Evolutionary conservation across 345 rosid species (phyloP).

Genomic region (Moringa oleifera): DNA sequence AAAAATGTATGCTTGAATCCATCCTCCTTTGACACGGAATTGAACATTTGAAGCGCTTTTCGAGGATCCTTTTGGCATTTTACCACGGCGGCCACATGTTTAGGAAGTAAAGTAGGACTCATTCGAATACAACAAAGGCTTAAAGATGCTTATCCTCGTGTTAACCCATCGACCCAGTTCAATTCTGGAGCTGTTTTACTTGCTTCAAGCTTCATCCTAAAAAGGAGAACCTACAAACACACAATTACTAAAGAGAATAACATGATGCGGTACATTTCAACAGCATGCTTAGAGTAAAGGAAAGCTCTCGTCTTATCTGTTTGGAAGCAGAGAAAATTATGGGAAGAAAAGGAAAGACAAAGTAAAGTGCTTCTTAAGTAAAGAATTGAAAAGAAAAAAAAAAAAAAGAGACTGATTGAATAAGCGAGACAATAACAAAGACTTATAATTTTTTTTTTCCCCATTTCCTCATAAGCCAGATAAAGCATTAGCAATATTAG

Average conservation of each 20-base stretch:
- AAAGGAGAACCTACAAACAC: constrained; percentile 3
- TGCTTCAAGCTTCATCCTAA: constrained; percentile 20
- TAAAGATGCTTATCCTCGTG: constrained; percentile 7
- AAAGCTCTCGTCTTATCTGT: background rate
- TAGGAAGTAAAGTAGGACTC: constrained; percentile 61
- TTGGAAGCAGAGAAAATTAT: constrained; percentile 1
- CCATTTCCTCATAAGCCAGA: background rate
- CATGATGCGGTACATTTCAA: background rate
- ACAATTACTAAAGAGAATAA: constrained; percentile 7
- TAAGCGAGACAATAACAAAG: no score
- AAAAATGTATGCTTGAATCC: constrained; percentile 65
- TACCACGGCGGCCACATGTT: constrained; percentile 71
- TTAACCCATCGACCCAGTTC: constrained; percentile 13
- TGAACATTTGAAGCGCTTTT: constrained; percentile 71
- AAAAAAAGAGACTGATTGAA: no score
- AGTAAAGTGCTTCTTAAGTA: background rate
- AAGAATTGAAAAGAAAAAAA: no score
- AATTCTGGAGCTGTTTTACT: constrained; percentile 6
- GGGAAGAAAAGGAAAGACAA: background rate
- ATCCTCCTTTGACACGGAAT: constrained; percentile 58
- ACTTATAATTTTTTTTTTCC: background rate
- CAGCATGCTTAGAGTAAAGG: background rate
- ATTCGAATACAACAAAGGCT: constrained; percentile 26
- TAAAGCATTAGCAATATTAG: background rate
- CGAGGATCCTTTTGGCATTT: constrained; percentile 64